These are phyloP conservation scores for Fusarium buharicum DNA, from an alignment of 2,329 filamentous ascomycete genomes.

Conservation along the genomic window DNA sequence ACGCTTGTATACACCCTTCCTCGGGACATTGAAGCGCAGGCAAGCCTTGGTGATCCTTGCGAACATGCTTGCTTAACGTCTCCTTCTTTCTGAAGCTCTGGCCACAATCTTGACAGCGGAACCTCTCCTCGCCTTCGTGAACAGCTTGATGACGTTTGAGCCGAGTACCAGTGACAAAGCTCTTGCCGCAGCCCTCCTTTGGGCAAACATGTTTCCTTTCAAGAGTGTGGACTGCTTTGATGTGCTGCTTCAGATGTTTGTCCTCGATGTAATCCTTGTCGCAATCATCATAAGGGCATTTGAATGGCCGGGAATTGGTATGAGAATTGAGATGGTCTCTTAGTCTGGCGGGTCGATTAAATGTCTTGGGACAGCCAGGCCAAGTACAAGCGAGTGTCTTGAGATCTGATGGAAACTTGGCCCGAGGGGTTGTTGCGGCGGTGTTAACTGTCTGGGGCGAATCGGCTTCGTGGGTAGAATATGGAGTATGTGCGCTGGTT, in stretches of 20 bases:
- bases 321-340: conserved; percentile 85
- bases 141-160: conserved; percentile 81
- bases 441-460: conserved; percentile 48
- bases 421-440: conserved; percentile 55
- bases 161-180: conserved; percentile 82
- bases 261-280: conserved; percentile 86
- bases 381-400: conserved; percentile 83
- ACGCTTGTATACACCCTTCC: conserved; percentile 70
- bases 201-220: conserved; percentile 77
- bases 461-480: conserved; percentile 47
- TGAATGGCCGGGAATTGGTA: conserved; percentile 83
- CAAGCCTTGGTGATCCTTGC: conserved; percentile 76
- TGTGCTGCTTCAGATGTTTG: conserved; percentile 86
- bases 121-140: conserved; percentile 78
- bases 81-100: conserved; percentile 88
- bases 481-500: conserved; percentile 48
- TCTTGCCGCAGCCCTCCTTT: conserved; percentile 79
- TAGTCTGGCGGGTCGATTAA: conserved; percentile 86
- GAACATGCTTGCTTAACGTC: conserved; percentile 84
- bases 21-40: conserved; percentile 77
- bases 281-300: conserved; percentile 76
- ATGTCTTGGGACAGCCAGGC: conserved; percentile 80
- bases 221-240: conserved; percentile 82
- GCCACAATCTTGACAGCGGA: conserved; percentile 78
- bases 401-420: conserved; percentile 72